Percentiles rank a stretch among this genome's conserved stretches.
phyloP scores from a whole-genome alignment of 2,329 filamentous ascomycete species.

The Trichoderma oligosporum region DNA sequence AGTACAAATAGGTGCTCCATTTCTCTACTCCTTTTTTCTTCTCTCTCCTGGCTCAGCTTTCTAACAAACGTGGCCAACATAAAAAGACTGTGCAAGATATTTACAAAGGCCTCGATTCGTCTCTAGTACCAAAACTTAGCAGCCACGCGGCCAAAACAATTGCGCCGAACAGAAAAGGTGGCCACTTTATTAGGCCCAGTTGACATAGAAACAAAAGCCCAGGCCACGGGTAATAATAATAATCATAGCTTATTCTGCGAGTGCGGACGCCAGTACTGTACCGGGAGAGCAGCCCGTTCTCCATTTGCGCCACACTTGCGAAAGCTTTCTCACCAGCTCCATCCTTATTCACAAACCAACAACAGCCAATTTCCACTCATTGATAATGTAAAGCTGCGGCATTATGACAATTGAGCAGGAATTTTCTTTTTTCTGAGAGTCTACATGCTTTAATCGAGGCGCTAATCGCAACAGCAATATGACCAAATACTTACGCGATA shows the following conservation, averaged over 20 bases:
- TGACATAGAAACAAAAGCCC: not conserved
- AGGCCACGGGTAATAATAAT: not conserved
- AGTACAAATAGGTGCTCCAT: not conserved
- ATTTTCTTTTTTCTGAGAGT: not conserved
- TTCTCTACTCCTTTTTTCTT: not conserved
- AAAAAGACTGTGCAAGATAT: not conserved
- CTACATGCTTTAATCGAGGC: not conserved
- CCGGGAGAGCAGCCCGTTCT: not conserved
- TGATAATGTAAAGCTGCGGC: not conserved
- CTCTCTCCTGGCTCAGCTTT: not conserved
- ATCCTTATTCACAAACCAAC: not conserved
- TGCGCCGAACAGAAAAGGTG: not conserved
- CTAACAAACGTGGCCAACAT: not conserved
- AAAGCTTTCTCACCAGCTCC: not conserved
- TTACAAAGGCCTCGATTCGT: not conserved
- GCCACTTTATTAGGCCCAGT: not conserved
- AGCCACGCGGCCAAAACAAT: constrained; percentile 9
- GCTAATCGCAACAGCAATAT: not conserved
- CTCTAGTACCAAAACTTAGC: not conserved
- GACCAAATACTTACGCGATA: not conserved
- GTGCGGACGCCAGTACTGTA: constrained; percentile 1
- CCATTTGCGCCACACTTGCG: not conserved
- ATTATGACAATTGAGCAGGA: not conserved
- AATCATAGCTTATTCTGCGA: not conserved
- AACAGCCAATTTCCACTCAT: not conserved